Percentiles rank a stretch among this genome's conserved stretches.
phyloP scores from a whole-genome alignment of 345 rosid species.

The Populus deltoides region DNA sequence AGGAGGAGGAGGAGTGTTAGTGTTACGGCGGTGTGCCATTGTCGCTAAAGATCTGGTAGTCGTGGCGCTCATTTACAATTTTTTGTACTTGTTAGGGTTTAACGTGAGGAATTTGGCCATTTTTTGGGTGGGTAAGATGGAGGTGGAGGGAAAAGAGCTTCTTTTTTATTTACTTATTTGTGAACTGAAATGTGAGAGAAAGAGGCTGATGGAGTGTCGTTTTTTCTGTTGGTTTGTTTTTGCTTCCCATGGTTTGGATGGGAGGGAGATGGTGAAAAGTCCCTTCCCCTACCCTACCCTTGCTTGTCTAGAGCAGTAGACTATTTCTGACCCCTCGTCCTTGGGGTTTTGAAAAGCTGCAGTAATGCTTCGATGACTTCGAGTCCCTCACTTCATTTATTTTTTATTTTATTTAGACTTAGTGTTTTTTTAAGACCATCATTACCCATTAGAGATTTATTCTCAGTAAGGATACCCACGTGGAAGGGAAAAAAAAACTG shows the following conservation, averaged over 20 bases:
- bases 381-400: no score
- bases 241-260: conserved; percentile 14
- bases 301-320: not conserved
- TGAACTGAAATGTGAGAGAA: not conserved
- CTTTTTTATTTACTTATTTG: not conserved
- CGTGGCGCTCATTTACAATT: conserved; percentile 23
- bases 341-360: not conserved
- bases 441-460: no score
- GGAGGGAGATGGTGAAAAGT: conserved; percentile 21
- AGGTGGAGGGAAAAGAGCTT: not conserved
- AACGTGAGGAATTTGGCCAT: conserved; percentile 30
- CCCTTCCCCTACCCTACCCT: not conserved
- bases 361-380: not conserved
- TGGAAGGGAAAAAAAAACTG: no score
- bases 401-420: no score
- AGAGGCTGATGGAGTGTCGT: conserved; percentile 7
- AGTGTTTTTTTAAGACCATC: no score
- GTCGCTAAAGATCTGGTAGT: conserved; percentile 38
- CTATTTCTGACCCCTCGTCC: not conserved
- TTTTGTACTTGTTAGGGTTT: conserved; percentile 37
- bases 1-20: conserved; percentile 24
- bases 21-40: conserved; percentile 41
- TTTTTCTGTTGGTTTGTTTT: not conserved
- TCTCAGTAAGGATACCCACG: no score
- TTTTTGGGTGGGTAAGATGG: not conserved